These are phyloP conservation scores for Gremmenia infestans DNA, from an alignment of 2,329 filamentous ascomycete genomes.

Conservation along the genomic window DNA sequence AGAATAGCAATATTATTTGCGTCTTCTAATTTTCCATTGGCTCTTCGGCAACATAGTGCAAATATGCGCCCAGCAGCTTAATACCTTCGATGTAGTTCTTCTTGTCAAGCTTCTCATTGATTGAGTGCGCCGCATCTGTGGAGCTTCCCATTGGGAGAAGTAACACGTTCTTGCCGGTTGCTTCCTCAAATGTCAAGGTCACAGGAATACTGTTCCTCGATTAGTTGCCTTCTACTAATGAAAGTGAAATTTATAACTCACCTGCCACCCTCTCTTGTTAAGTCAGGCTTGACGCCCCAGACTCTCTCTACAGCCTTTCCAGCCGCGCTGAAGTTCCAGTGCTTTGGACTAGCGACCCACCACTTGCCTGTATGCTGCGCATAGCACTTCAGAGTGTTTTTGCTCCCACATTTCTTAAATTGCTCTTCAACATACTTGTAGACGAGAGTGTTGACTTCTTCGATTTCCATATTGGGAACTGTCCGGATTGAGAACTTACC, in stretches of 20 bases:
- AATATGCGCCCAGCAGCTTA: slow-evolving; percentile 88
- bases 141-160: slow-evolving; percentile 95
- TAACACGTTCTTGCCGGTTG: slow-evolving; percentile 95
- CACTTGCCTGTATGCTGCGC: slow-evolving; percentile 92
- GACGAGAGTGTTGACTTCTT: slow-evolving; percentile 80
- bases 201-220: slow-evolving; percentile 71
- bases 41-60: slow-evolving; percentile 95
- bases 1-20: background rate
- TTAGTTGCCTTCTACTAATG: slow-evolving; percentile 9
- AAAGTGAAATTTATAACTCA: slow-evolving; percentile 36
- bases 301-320: slow-evolving; percentile 95
- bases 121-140: slow-evolving; percentile 92
- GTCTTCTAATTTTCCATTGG: slow-evolving; percentile 41
- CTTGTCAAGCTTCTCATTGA: slow-evolving; percentile 98
- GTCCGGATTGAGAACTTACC: slow-evolving; percentile 99
- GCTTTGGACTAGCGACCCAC: slow-evolving; percentile 97
- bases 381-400: slow-evolving; percentile 81
- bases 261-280: slow-evolving; percentile 93
- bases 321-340: slow-evolving; percentile 97
- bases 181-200: slow-evolving; percentile 94
- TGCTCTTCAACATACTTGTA: slow-evolving; percentile 77
- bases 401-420: slow-evolving; percentile 82
- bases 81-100: slow-evolving; percentile 97
- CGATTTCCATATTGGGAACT: slow-evolving; percentile 94
- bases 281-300: slow-evolving; percentile 88